Base-by-base conservation (phyloP, 495 filamentous ascomycete species). In the Xylaria intraflava region DNA sequence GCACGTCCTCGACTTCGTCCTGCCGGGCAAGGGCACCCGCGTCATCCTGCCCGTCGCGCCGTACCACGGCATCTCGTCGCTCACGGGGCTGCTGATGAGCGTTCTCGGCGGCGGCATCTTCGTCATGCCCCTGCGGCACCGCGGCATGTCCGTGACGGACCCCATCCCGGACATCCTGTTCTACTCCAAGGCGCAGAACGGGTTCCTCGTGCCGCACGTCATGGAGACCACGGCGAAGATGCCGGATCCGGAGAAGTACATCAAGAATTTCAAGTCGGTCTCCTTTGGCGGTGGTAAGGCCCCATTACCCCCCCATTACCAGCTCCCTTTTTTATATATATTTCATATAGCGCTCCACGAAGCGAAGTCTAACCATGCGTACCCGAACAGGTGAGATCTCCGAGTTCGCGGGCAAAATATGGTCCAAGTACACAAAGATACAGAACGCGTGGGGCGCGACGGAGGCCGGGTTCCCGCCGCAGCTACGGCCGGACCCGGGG, bases 221-320 rank as follows among this genome's bases (percentile, higher is more conserved):
- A 31, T 46, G 43, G 43, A 46, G 2, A 17, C 27, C 6, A 27
- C 33, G 27, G 43, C 43, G 1, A 17, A 8, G 29, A 46, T 9
- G 16, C 43, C 27, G 16, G 29, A 46, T 20, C 43, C 43, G 29
- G 43, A n/a, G 16, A 29, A 33, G 2, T 46, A 46, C 16, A 46
- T 46, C 43, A 26, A 33, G 27, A 33, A 20, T 26, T 46, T 46
- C 26, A 29, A 31, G 16, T 19, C 6, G 2, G n/a, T 22, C 4
- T 46, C n/a, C 9, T 46, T 31, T n/a, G 43, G 43, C 8, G 43
- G 43, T 46, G 43, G 43, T 46, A 33, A 33, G 43, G 31, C 42
- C n/a, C n/a, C n/a, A n/a, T n/a, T 16, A 24, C 26, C 19, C 14
- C 10, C 10, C 10, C 31, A 6, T 35, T 35, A n/a, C n/a, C n/a